phyloP scores from a whole-genome alignment of 257 asterid genomes.

The Linaria vulgaris region DNA sequence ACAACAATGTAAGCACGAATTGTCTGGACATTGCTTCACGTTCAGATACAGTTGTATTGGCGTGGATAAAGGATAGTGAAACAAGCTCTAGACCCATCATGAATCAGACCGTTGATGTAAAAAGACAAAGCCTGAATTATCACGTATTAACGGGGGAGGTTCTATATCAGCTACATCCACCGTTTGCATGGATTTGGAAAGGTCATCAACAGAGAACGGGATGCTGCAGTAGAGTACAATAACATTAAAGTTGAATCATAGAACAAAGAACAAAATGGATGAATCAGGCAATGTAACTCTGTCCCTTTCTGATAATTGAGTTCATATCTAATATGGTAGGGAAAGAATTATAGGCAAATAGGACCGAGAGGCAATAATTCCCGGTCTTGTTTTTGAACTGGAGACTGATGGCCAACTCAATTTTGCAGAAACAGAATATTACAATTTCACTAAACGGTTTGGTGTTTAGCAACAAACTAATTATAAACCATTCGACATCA shows the following conservation, averaged over 20 bases:
- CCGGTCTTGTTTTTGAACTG: not conserved
- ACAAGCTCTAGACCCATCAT: slow-evolving; percentile 30
- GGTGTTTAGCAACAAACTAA: no score
- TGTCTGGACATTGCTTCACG: slow-evolving; percentile 31
- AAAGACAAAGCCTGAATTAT: slow-evolving; percentile 83
- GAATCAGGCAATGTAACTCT: not conserved
- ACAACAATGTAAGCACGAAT: slow-evolving; percentile 48
- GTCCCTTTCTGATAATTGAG: not conserved
- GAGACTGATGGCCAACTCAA: slow-evolving; percentile 4
- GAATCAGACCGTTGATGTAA: slow-evolving; percentile 70
- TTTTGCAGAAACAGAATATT: not conserved
- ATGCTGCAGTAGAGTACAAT: slow-evolving; percentile 59
- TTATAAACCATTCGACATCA: not conserved
- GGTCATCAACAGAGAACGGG: slow-evolving; percentile 94
- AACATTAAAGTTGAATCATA: slow-evolving; percentile 1
- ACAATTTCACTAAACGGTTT: not conserved
- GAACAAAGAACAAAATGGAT: not conserved
- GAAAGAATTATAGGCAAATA: no score
- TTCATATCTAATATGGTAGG: not conserved
- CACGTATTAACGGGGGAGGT: slow-evolving; percentile 93
- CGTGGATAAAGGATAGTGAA: slow-evolving; percentile 18
- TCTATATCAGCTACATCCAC: slow-evolving; percentile 77
- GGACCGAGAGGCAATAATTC: no score
- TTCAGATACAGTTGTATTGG: slow-evolving; percentile 22
- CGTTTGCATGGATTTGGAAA: slow-evolving; percentile 83